Evolutionary conservation across 495 filamentous ascomycete genomes (phyloP), one percentile per base, ranked within the genome.

Genomic region (Endocarpon pusillum): DNA sequence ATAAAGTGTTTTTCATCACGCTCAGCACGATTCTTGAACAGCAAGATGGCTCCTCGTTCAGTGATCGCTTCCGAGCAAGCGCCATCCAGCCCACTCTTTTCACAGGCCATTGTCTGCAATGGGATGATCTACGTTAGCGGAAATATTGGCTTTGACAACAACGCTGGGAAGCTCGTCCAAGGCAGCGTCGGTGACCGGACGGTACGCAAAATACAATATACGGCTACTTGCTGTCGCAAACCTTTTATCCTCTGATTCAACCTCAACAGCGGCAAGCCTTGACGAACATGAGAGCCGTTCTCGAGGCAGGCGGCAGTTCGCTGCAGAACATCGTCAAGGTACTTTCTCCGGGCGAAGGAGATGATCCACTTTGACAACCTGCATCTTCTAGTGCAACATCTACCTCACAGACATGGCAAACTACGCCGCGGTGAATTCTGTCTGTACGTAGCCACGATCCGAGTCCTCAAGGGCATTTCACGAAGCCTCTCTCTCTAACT

Each of bases 271-370:
- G 12, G 12, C 58, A 53, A 44, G 52, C 49, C 5, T 46, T 71
- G 42, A 54, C 58, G 36, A 78, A 74, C 46, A 56, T 78, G 17
- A 47, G 52, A 3, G 63, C 66, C 15, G 64, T 78, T 8, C 60
- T 78, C 17, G 55, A 64, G 33, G 71, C 66, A 16, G 65, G 69
- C 2, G 66, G 66, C 16, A 69, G 63, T 15, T 48, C 46, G 23
- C 44, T 75, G 17, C 47, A 56, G 34, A 68, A 69, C 36, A 69
- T 75, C 9, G 61, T 75, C 26, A 73, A 75, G 45, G 62, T 66
- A 41, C 69, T 61, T 61, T 74, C 38, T 76, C 73, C 51, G 48
- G 19, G 5, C 75, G 26, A 59, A 61, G 4, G 61, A 58, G 30
- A 74, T 75, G 69, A 60, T 59, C 33, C 61, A 73, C 44, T 8